These are phyloP conservation scores for Calocybe gangraenosa DNA, from an alignment of 768 basidiomycete genomes.

Conservation along the genomic window DNA sequence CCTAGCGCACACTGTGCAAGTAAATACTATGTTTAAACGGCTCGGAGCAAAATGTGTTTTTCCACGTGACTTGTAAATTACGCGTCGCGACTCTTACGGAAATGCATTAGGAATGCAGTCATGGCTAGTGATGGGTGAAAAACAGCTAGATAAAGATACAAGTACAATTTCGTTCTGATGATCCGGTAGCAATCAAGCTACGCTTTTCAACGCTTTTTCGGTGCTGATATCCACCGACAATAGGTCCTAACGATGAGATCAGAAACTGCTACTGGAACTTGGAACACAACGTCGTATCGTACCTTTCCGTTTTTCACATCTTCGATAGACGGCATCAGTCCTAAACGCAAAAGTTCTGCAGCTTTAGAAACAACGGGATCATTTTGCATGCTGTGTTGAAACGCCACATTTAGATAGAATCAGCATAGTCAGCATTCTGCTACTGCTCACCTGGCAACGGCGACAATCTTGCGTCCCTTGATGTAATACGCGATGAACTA, in stretches of 20 bases:
- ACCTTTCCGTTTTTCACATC: conserved; percentile 78
- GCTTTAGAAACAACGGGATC: conserved; percentile 79
- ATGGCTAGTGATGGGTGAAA: too few relatives aligned
- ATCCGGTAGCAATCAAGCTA: neutral
- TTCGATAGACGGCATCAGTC: conserved; percentile 73
- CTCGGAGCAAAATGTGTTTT: too few relatives aligned
- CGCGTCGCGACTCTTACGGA: too few relatives aligned
- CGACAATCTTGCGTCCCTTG: conserved; percentile 58
- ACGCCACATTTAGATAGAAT: neutral
- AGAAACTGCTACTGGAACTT: neutral
- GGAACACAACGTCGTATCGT: neutral
- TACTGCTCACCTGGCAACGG: conserved; percentile 53
- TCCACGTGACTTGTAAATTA: conserved; percentile 9
- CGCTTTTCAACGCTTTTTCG: neutral
- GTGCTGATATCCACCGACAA: conserved; percentile 35
- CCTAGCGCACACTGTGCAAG: too few relatives aligned
- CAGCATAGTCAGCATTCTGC: neutral
- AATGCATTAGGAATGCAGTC: too few relatives aligned
- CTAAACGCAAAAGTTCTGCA: conserved; percentile 73
- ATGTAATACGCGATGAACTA: conserved; percentile 83
- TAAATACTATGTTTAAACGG: too few relatives aligned
- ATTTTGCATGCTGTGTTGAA: conserved; percentile 59
- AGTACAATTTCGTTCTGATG: too few relatives aligned
- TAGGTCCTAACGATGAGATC: conserved; percentile 26
- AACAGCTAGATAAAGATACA: too few relatives aligned